phyloP scores from a whole-genome alignment of 495 filamentous ascomycete species.

The Filosporella fistucella region DNA sequence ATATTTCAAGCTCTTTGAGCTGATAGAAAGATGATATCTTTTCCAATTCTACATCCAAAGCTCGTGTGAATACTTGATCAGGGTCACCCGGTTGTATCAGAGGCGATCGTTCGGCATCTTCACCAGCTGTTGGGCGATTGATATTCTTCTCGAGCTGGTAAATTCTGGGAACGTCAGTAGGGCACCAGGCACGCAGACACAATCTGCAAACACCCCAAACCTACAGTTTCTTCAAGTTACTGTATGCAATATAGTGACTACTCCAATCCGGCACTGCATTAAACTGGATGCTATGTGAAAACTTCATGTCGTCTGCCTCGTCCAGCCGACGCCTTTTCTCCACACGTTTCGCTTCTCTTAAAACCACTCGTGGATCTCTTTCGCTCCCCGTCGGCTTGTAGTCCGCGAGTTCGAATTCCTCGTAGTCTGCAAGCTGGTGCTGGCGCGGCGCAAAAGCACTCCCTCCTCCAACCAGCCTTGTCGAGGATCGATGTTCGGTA shows the following conservation, averaged over 20 bases:
- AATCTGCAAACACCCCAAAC: slow-evolving; percentile 27
- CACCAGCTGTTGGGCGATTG: slow-evolving; percentile 40
- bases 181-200: background rate
- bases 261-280: slow-evolving; percentile 99
- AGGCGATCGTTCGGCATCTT: slow-evolving; percentile 79
- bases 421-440: slow-evolving; percentile 9
- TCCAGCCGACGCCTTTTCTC: slow-evolving; percentile 52
- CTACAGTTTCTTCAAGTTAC: slow-evolving; percentile 97
- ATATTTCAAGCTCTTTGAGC: slow-evolving; percentile 80
- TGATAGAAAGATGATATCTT: slow-evolving; percentile 90
- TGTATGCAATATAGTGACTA: slow-evolving; percentile 94
- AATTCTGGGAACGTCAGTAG: slow-evolving; percentile 54
- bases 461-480: slow-evolving; percentile 20
- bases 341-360: slow-evolving; percentile 32
- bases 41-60: slow-evolving; percentile 85
- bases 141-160: slow-evolving; percentile 85
- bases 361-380: slow-evolving; percentile 15
- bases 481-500: slow-evolving; percentile 3
- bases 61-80: slow-evolving; percentile 71
- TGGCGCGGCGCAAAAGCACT: background rate
- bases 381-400: too few relatives aligned
- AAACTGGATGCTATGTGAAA: slow-evolving; percentile 99
- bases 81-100: slow-evolving; percentile 62
- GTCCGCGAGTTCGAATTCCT: slow-evolving; percentile 24
- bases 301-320: slow-evolving; percentile 89